phyloP scores from a whole-genome alignment of 2,329 filamentous ascomycete species.

The Sarocladium strictum region DNA sequence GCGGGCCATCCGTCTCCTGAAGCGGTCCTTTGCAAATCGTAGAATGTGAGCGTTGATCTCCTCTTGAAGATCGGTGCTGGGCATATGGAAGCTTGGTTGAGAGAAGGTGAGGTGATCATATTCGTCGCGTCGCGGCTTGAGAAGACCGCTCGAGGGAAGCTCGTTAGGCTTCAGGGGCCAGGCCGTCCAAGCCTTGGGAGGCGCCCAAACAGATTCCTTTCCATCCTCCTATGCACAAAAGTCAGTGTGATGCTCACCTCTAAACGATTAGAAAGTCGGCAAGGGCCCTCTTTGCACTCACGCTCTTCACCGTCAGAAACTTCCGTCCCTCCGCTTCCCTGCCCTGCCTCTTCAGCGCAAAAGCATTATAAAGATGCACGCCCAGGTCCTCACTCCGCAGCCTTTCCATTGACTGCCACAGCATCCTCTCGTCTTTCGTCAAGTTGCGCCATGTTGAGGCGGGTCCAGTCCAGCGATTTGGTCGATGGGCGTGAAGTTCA shows the following conservation, averaged over 20 bases:
- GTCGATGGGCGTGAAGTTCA: conserved; percentile 44
- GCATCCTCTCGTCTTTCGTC: conserved; percentile 56
- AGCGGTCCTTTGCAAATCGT: conserved; percentile 61
- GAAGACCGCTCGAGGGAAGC: conserved; percentile 54
- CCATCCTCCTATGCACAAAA: conserved; percentile 22
- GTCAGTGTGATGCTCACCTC: background rate
- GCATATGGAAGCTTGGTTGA: conserved; percentile 21
- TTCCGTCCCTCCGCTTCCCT: conserved; percentile 20
- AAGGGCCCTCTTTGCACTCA: conserved; percentile 15
- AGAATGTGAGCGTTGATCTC: conserved; percentile 62
- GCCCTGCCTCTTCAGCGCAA: conserved; percentile 51
- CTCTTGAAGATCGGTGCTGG: conserved; percentile 62
- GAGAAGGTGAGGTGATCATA: conserved; percentile 45
- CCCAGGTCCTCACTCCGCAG: conserved; percentile 61
- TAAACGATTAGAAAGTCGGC: no score
- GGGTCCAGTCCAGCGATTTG: conserved; percentile 68
- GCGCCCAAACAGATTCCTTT: conserved; percentile 36
- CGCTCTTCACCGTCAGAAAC: conserved; percentile 23
- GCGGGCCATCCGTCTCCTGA: conserved; percentile 27
- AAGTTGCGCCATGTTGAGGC: conserved; percentile 59
- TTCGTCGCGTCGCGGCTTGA: conserved; percentile 37
- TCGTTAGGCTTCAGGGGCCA: conserved; percentile 67
- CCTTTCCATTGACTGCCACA: conserved; percentile 58
- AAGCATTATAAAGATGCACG: conserved; percentile 74
- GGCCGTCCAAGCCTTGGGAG: conserved; percentile 66